Evolutionary conservation across 192 early-diverging fungal genomes (phyloP).

Genomic region (Rhizophagus prolifer): DNA sequence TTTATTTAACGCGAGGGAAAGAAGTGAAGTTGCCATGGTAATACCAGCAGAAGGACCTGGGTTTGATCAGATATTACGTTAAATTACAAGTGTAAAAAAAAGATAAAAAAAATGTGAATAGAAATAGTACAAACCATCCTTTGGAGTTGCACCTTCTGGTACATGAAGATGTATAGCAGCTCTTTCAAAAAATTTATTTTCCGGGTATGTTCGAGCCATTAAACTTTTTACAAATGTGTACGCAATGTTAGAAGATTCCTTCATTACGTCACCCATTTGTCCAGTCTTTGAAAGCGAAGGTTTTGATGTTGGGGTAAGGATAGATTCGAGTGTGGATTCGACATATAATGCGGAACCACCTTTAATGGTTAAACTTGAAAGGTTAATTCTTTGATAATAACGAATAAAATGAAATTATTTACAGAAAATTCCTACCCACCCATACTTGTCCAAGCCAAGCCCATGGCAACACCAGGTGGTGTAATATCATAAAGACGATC

Average conservation of each 20-base stretch:
- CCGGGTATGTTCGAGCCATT: conserved; percentile 69
- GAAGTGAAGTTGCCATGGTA: conserved; percentile 93
- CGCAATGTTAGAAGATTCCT: conserved; percentile 92
- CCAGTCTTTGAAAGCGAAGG: conserved; percentile 81
- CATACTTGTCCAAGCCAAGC: conserved; percentile 96
- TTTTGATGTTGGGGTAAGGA: conserved; percentile 55
- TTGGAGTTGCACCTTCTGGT: conserved; percentile 96
- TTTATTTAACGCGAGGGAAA: conserved; percentile 86
- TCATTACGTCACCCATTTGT: conserved; percentile 99
- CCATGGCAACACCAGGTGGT: conserved; percentile 96
- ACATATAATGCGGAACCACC: conserved; percentile 92
- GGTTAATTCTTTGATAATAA: neutral
- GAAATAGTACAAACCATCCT: conserved; percentile 70
- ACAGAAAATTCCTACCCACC: conserved; percentile 51
- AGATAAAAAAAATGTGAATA: neutral
- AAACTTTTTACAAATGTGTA: conserved; percentile 95
- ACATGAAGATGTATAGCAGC: conserved; percentile 93
- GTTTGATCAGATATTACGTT: neutral
- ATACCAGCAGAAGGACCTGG: conserved; percentile 89
- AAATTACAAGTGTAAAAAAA: neutral
- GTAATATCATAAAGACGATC: conserved; percentile 92
- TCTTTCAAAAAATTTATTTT: conserved; percentile 90
- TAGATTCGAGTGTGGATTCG: conserved; percentile 88
- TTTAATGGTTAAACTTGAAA: conserved; percentile 29
- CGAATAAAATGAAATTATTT: neutral